Conservation (phyloP, 2,329 filamentous ascomycete species). For the Uncinocarpus reesii region DNA sequence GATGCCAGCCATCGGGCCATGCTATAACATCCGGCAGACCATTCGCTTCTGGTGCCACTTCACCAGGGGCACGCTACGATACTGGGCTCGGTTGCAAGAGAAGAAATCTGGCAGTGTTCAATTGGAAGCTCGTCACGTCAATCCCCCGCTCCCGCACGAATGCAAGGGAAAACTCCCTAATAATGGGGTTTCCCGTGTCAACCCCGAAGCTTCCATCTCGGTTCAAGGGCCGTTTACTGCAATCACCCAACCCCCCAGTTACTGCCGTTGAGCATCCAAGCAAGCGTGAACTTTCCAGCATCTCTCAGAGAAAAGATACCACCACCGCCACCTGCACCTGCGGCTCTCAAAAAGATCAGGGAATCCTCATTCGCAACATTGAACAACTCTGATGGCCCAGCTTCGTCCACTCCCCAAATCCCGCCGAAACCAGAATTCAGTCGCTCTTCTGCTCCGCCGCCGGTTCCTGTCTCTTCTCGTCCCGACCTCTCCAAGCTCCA, state of each 20-base stretch:
- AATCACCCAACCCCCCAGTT: constrained; percentile 13
- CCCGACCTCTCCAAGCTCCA: constrained; percentile 34
- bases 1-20: background rate
- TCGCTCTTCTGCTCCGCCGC: constrained; percentile 32
- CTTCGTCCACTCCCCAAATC: constrained; percentile 32
- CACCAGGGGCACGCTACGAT: background rate
- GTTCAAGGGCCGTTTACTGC: constrained; percentile 10
- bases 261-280: constrained; percentile 12
- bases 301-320: constrained; percentile 26
- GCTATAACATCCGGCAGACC: background rate
- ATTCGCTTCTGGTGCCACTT: background rate
- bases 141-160: constrained; percentile 6
- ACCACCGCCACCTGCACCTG: constrained; percentile 27
- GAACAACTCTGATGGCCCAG: constrained; percentile 14
- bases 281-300: constrained; percentile 1
- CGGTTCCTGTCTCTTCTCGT: constrained; percentile 14
- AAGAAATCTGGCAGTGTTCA: background rate
- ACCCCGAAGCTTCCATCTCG: constrained; percentile 15
- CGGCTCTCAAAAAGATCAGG: constrained; percentile 29
- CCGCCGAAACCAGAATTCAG: constrained; percentile 25
- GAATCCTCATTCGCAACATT: constrained; percentile 38
- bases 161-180: background rate
- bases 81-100: constrained; percentile 7
- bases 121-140: background rate
- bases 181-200: background rate